Evolutionary conservation across 495 filamentous ascomycete genomes (phyloP).

Genomic region (Penicillium pancosmium): DNA sequence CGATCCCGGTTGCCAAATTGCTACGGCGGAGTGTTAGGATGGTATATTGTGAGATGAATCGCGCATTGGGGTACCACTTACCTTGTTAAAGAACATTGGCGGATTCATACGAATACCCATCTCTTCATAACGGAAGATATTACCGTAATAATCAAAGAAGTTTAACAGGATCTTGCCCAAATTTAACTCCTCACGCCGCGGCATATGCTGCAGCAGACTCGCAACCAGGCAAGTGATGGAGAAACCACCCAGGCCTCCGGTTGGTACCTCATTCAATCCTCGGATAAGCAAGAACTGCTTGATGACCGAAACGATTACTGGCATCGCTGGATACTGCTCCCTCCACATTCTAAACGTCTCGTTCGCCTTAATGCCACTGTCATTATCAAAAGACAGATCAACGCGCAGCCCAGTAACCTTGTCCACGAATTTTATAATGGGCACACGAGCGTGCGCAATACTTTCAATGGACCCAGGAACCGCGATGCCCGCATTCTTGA

Average conservation of each 20-base stretch:
- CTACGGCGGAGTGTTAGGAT: slow-evolving; percentile 2
- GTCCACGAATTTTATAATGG: slow-evolving; percentile 90
- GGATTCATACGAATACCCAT: slow-evolving; percentile 76
- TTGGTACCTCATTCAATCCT: slow-evolving; percentile 84
- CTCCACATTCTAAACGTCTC: slow-evolving; percentile 81
- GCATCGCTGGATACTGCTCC: slow-evolving; percentile 75
- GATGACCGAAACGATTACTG: slow-evolving; percentile 76
- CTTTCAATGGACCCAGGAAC: slow-evolving; percentile 57
- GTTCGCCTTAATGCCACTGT: slow-evolving; percentile 75
- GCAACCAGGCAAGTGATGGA: slow-evolving; percentile 92
- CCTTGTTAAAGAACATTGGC: slow-evolving; percentile 72
- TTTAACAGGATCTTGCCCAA: slow-evolving; percentile 79
- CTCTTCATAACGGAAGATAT: slow-evolving; percentile 65
- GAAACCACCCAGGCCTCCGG: slow-evolving; percentile 92
- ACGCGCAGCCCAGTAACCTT: slow-evolving; percentile 70
- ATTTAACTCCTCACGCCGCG: slow-evolving; percentile 63
- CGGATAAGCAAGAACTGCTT: slow-evolving; percentile 93
- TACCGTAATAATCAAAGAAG: slow-evolving; percentile 88
- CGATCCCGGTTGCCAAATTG: slow-evolving; percentile 44
- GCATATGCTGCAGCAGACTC: slow-evolving; percentile 77
- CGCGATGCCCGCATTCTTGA: slow-evolving; percentile 54
- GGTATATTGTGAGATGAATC: no score
- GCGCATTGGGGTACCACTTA: slow-evolving; percentile 35
- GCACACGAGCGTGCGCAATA: slow-evolving; percentile 79
- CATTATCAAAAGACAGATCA: slow-evolving; percentile 93